phyloP scores from a whole-genome alignment of 1,139 yeast species.

The Magnusiomyces suaveolens region DNA sequence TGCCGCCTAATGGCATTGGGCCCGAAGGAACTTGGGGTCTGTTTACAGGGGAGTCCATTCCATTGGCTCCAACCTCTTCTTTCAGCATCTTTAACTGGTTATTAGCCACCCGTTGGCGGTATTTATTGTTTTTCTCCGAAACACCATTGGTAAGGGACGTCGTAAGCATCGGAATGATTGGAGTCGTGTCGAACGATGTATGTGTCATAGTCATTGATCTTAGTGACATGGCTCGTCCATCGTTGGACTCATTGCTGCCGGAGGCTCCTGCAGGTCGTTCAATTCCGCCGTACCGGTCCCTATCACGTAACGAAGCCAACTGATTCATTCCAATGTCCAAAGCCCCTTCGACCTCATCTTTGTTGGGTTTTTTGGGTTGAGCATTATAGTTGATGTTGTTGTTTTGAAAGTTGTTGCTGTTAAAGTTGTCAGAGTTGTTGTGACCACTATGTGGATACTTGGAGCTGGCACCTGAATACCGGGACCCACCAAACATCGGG shows the following conservation, averaged over 20 bases:
- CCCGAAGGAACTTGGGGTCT: neutral
- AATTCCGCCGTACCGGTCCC: neutral
- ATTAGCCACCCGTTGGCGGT: neutral
- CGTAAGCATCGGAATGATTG: neutral
- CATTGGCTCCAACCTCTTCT: neutral
- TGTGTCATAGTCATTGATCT: conserved; percentile 1
- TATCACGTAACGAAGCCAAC: neutral
- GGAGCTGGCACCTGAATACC: neutral
- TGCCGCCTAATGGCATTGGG: neutral
- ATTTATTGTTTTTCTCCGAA: neutral
- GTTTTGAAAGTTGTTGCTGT: neutral
- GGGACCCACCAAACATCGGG: neutral
- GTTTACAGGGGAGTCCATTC: neutral
- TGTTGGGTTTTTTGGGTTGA: neutral
- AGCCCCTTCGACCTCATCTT: conserved; percentile 1
- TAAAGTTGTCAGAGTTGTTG: neutral
- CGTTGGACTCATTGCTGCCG: neutral
- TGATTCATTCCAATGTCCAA: conserved; percentile 2
- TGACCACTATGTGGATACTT: neutral
- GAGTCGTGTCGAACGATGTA: conserved; percentile 3
- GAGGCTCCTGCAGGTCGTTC: neutral
- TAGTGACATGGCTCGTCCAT: conserved; percentile 1
- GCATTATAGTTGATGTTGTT: neutral
- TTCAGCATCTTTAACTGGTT: neutral
- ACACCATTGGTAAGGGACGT: neutral